These are phyloP conservation scores for Asterella californica DNA, from an alignment of 225 moss, liverwort and hornwort genomes.

Conservation along the genomic window DNA sequence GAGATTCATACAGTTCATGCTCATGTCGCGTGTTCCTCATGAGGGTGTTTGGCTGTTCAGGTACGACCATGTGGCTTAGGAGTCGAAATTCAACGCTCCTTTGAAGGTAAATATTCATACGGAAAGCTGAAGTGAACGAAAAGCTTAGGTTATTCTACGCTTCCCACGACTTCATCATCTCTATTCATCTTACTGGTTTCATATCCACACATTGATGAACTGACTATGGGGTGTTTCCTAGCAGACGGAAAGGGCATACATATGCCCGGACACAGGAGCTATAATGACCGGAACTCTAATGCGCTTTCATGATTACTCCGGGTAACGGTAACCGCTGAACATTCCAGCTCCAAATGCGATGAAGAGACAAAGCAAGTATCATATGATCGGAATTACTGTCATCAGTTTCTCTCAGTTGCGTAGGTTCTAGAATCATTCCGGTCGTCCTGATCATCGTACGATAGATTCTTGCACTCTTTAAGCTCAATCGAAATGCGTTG, in stretches of 20 bases:
- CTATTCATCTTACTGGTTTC: not conserved
- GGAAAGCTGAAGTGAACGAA: not conserved
- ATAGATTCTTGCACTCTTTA: not conserved
- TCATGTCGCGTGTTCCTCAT: not conserved
- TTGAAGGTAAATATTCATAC: conserved; percentile 56
- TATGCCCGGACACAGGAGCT: conserved; percentile 81
- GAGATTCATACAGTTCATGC: too few species aligned
- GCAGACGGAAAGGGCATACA: conserved; percentile 79
- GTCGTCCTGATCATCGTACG: not conserved
- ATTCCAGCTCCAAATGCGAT: not conserved
- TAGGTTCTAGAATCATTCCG: too few species aligned
- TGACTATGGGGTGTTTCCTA: conserved; percentile 17
- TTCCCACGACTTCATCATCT: not conserved
- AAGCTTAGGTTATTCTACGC: not conserved
- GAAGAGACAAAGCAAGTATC: not conserved
- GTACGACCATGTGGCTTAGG: conserved; percentile 76
- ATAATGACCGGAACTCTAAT: conserved; percentile 70
- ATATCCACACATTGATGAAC: not conserved
- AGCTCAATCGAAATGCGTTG: not conserved
- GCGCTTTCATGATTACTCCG: conserved; percentile 79
- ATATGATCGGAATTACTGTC: not conserved
- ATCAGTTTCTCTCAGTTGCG: too few species aligned
- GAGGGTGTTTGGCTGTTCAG: conserved; percentile 32
- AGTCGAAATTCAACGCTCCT: conserved; percentile 79
- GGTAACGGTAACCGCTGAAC: conserved; percentile 38